Percentiles rank a stretch among this genome's conserved stretches.
Conservation (phyloP, 805 yeast species). For the Metschnikowia chrysomelidarum region DNA sequence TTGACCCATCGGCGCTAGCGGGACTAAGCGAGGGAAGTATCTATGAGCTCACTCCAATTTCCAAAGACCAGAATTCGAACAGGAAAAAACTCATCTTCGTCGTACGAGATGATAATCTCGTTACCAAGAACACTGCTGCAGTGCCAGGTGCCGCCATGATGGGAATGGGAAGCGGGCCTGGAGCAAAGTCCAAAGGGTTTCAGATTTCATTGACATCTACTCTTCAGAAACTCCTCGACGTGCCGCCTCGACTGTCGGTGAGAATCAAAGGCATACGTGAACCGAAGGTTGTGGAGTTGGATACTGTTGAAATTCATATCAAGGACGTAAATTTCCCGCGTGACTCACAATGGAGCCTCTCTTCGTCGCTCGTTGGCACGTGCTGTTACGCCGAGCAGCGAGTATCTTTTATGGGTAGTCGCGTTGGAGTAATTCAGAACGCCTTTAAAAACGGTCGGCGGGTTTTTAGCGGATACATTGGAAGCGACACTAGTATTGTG, state of each 20-base stretch:
- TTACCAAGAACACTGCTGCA: constrained; percentile 10
- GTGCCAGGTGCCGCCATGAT: constrained; percentile 1
- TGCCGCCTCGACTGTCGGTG: constrained; percentile 68
- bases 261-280: constrained; percentile 46
- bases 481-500: constrained; percentile 71
- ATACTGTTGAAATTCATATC: constrained; percentile 75
- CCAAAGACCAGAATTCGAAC: constrained; percentile 9
- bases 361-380: constrained; percentile 55
- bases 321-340: constrained; percentile 80
- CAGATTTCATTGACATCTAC: constrained; percentile 59
- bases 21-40: constrained; percentile 72
- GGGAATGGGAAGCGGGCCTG: background rate
- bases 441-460: constrained; percentile 67
- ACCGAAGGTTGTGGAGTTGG: constrained; percentile 59
- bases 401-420: constrained; percentile 55
- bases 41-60: constrained; percentile 60
- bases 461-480: constrained; percentile 72
- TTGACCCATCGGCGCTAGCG: constrained; percentile 59
- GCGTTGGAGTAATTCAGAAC: constrained; percentile 62
- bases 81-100: constrained; percentile 15
- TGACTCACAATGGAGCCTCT: constrained; percentile 90
- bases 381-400: constrained; percentile 71
- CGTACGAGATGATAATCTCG: constrained; percentile 10
- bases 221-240: constrained; percentile 55
- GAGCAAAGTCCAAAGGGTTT: constrained; percentile 25